Evolutionary conservation across 768 basidiomycete genomes (phyloP).

Genomic region (Lactarius trivialis): DNA sequence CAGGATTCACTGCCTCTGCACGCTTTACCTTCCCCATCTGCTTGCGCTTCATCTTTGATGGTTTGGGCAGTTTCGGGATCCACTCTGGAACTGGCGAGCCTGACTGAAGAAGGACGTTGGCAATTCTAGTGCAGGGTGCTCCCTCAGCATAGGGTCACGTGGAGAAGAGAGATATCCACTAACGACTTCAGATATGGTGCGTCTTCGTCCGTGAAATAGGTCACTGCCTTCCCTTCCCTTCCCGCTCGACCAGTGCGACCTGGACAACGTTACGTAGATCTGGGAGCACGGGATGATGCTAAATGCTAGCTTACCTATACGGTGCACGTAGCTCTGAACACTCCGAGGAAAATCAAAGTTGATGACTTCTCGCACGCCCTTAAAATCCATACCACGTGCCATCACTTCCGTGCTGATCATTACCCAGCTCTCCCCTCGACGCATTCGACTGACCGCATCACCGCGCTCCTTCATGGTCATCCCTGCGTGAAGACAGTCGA

Average conservation of each 20-base stretch:
- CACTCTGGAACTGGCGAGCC: conserved; percentile 90
- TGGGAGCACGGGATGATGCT: background rate
- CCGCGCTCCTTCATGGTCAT: conserved; percentile 85
- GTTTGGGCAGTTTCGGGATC: conserved; percentile 92
- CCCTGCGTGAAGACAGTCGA: conserved; percentile 88
- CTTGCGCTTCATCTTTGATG: conserved; percentile 80
- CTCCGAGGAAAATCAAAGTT: conserved; percentile 97
- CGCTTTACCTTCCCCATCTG: conserved; percentile 82
- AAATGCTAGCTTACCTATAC: conserved; percentile 58
- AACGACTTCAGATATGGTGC: conserved; percentile 87
- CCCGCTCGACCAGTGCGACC: conserved; percentile 95
- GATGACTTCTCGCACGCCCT: conserved; percentile 87
- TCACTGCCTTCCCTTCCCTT: conserved; percentile 85
- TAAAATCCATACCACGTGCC: conserved; percentile 98
- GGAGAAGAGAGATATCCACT: conserved; percentile 25
- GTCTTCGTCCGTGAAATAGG: conserved; percentile 94
- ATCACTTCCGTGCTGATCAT: conserved; percentile 96
- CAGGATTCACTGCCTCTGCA: conserved; percentile 65
- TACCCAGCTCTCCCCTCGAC: conserved; percentile 87
- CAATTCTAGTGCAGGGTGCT: conserved; percentile 51
- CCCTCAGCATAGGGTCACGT: conserved; percentile 7
- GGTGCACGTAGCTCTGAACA: conserved; percentile 92
- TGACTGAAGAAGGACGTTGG: conserved; percentile 91
- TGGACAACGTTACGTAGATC: conserved; percentile 27
- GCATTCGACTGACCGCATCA: conserved; percentile 77